phyloP scores from a whole-genome alignment of 805 yeast genomes.

The Pichia gijzeniarum region DNA sequence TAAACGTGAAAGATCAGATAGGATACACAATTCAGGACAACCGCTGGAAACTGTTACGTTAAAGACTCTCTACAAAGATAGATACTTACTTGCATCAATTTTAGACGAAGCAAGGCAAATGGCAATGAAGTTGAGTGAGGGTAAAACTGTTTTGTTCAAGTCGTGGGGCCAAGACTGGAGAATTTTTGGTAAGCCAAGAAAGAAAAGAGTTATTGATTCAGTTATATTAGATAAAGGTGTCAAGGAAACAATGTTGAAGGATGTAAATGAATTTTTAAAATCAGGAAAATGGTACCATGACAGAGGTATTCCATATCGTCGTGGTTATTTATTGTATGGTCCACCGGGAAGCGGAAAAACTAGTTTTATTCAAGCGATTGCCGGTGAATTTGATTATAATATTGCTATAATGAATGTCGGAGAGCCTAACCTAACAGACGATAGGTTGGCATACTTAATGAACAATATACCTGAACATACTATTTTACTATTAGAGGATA shows the following conservation, averaged over 20 bases:
- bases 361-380: conserved; percentile 90
- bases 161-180: conserved; percentile 99
- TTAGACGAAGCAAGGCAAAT: conserved; percentile 76
- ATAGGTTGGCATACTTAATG: conserved; percentile 89
- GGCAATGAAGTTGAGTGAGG: conserved; percentile 79
- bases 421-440: conserved; percentile 90
- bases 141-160: conserved; percentile 88
- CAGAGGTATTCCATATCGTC: conserved; percentile 94
- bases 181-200: conserved; percentile 93
- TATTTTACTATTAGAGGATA: conserved; percentile 79
- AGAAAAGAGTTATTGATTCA: conserved; percentile 75
- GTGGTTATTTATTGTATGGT: conserved; percentile 91
- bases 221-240: conserved; percentile 80
- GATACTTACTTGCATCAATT: conserved; percentile 55
- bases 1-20: conserved; percentile 84
- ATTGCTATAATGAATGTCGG: conserved; percentile 89
- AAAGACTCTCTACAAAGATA: conserved; percentile 82
- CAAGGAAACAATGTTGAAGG: conserved; percentile 56
- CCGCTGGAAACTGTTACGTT: conserved; percentile 96
- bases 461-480: conserved; percentile 92
- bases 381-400: conserved; percentile 93
- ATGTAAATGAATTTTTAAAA: conserved; percentile 71
- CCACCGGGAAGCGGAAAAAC: conserved; percentile 99
- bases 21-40: conserved; percentile 83
- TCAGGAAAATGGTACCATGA: conserved; percentile 90